Evolutionary conservation across 2,329 filamentous ascomycete genomes (phyloP), one percentile per base, ranked within the genome.

Genomic region (Ophiostoma ulmi): DNA sequence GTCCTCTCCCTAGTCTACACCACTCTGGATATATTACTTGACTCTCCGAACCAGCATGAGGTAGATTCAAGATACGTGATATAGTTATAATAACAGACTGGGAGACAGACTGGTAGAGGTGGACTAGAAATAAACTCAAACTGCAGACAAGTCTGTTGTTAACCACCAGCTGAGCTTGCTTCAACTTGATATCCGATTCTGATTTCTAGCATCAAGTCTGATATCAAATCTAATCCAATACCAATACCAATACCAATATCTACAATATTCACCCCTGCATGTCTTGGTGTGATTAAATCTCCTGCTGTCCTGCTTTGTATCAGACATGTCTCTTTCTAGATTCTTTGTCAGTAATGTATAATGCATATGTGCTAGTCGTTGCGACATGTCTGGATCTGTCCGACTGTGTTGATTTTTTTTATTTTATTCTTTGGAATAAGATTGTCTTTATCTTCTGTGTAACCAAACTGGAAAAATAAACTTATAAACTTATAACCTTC

Each of bases 291-390:
- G 63, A n/a, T 70, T 61, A 63, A 39, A 31, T 36, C 63, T 26
- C 48, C 64, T 44, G 17, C 52, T 14, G n/a, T 65, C 36, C 65
- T 38, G 14, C n/a, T 17, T 36, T 58, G 64, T 58, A 48, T 70
- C 11, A 26, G 31, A 17, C 10, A 66, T 55, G 61, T 58, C 17
- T 67, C 39, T 61, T 38, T 38, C n/a, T 5, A 35, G 38, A 38
- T 64, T 65, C 65, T 70, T 70, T 70, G 69, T 70, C 65, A 70
- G 48, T 52, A 14, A 31, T 52, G 17, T 64, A 55, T 68, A 70
- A 70, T 70, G 58, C 58, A 63, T 31, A 63, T 22, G 17, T 22
- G 7, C 26, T 31, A 20, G 26, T 64, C 20, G 61, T 64, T 64
- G 61, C 52, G 3, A 13, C n/a, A 26, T 58, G 52, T 31, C 52